A percentile compares a stretch with the other conserved stretches of the same genome.
Evolutionary conservation across 768 basidiomycete genomes (phyloP).

Genomic region (Leccinum uliginosum): DNA sequence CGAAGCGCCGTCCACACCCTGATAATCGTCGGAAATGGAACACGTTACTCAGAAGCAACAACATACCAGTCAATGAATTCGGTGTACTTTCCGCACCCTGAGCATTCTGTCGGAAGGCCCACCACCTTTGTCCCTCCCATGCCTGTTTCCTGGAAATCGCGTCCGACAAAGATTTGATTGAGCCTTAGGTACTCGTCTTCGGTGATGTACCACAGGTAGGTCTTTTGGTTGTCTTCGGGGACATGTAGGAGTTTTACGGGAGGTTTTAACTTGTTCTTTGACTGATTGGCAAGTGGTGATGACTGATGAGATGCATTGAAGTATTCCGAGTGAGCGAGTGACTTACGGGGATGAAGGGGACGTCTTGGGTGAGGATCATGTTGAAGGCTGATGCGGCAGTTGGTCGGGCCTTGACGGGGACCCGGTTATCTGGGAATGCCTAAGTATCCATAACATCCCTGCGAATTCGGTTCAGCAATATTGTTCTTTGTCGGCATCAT

Average conservation of each 20-base stretch:
- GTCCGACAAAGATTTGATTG: constrained; percentile 10
- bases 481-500: no score
- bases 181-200: constrained; percentile 16
- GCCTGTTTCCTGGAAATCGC: constrained; percentile 13
- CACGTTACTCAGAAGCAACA: background rate
- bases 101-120: constrained; percentile 3
- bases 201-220: constrained; percentile 16
- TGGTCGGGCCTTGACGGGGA: no score
- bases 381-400: no score
- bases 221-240: background rate
- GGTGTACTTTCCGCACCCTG: constrained; percentile 15
- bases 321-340: background rate
- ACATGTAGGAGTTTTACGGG: background rate
- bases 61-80: constrained; percentile 14
- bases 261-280: constrained; percentile 7
- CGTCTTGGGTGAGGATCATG: constrained; percentile 1
- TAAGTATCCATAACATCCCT: no score
- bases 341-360: constrained; percentile 8
- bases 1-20: constrained; percentile 18
- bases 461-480: no score
- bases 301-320: background rate
- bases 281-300: background rate
- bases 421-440: no score
- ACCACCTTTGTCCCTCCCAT: constrained; percentile 13
- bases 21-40: background rate